phyloP scores from a whole-genome alignment of 2,329 filamentous ascomycete species.

The Cercospora sojina region DNA sequence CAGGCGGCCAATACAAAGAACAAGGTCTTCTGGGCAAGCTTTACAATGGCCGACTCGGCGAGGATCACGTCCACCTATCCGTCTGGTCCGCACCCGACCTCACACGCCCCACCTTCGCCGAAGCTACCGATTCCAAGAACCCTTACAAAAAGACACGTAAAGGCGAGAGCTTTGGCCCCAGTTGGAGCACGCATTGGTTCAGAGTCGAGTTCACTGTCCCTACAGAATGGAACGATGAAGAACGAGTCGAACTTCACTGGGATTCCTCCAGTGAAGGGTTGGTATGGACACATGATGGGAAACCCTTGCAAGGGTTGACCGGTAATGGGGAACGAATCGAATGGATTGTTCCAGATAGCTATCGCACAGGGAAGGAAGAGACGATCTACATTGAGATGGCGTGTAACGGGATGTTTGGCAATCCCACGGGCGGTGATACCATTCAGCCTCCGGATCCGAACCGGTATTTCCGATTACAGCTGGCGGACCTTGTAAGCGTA shows the following conservation, averaged over 20 bases:
- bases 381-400: constrained; percentile 97
- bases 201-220: constrained; percentile 78
- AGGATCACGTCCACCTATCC: constrained; percentile 76
- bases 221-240: constrained; percentile 66
- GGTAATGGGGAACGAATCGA: constrained; percentile 85
- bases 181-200: constrained; percentile 99
- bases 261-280: constrained; percentile 93
- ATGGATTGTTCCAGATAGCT: constrained; percentile 82
- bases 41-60: constrained; percentile 65
- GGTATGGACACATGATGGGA: constrained; percentile 87
- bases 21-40: constrained; percentile 61
- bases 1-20: constrained; percentile 61
- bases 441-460: constrained; percentile 90
- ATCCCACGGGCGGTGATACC: constrained; percentile 75
- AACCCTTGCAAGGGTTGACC: constrained; percentile 85
- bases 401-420: constrained; percentile 98
- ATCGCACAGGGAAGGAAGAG: constrained; percentile 82
- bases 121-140: constrained; percentile 65
- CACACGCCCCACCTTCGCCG: constrained; percentile 78
- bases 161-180: constrained; percentile 82
- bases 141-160: constrained; percentile 72
- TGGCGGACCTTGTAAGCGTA: constrained; percentile 83
- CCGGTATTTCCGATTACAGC: constrained; percentile 71
- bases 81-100: constrained; percentile 66
- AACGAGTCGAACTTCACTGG: constrained; percentile 93